Conservation (phyloP, 768 basidiomycete species). For the Mycena galericulata region DNA sequence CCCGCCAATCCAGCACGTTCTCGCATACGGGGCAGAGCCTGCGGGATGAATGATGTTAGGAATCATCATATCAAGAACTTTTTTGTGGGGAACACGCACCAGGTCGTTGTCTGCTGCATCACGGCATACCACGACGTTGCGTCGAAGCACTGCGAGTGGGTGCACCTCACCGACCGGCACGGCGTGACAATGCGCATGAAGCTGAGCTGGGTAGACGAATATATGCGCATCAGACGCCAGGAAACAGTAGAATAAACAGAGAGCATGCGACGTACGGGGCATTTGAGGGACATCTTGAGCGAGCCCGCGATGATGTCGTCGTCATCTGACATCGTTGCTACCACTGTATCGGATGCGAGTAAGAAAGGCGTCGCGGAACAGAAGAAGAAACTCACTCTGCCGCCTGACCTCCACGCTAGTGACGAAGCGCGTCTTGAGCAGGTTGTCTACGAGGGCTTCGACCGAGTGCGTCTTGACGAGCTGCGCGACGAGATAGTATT, state of each 20-base stretch:
- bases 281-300: constrained; percentile 75
- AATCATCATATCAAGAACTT: neutral
- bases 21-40: constrained; percentile 77
- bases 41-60: neutral
- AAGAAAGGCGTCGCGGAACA: neutral
- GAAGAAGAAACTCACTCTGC: constrained; percentile 55
- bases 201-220: constrained; percentile 60
- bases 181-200: constrained; percentile 73
- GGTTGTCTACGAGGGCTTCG: constrained; percentile 61
- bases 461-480: constrained; percentile 70
- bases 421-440: constrained; percentile 65
- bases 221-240: no score
- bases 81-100: constrained; percentile 46
- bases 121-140: constrained; percentile 76
- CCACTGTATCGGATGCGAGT: constrained; percentile 46
- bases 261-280: constrained; percentile 65
- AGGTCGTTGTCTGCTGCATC: constrained; percentile 83
- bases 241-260: neutral
- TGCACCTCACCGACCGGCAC: constrained; percentile 69
- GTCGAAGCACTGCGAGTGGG: constrained; percentile 82
- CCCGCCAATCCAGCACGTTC: constrained; percentile 66
- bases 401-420: constrained; percentile 61
- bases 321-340: constrained; percentile 57
- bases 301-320: constrained; percentile 78
- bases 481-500: constrained; percentile 72